Base-by-base conservation (phyloP, 2,329 filamentous ascomycete genomes). In the Cyphellophora europaea region DNA sequence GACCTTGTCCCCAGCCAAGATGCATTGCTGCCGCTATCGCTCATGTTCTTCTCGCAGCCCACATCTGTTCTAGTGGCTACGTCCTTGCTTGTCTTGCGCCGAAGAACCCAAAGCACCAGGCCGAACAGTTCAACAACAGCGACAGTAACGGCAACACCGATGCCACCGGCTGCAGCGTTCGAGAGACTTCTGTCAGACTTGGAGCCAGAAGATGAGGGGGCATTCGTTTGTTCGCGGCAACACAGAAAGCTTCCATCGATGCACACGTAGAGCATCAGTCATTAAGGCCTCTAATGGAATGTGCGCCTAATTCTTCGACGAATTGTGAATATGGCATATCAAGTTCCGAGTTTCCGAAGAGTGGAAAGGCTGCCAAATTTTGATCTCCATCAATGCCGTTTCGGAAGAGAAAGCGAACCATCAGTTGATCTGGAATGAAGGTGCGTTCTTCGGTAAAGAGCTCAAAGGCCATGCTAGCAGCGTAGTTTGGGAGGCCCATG, bases 401-500 rank as follows among this genome's bases (percentile, higher is more conserved):
- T 25, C 32, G 14, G 21, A 35, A 35, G 14, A 27, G 25, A 19
- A 35, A 35, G 12, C 32, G 53, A 43, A 35, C 19, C 3, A 65
- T 65, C 46, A 71, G 66, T 0, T 50, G 51, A 3, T 51, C 46
- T 0, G 53, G 49, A 4, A 50, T 43, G 4, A 52, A 50, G 19
- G 8, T 14, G 5, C 27, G 16, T 6, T 38, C 42, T 38, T 72
- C 65, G 25, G 72, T 77, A 47, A 75, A 70, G 13, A 69, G 70
- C 65, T 94, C 87, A 53, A 93, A 87, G 3, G 68, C 69, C 74
- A 93, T 86, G 45, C 76, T 76, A 2, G 79, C 80, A 4, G 85
- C 86, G 51, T 93, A 94, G 60, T 86, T 78, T n/a, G 79, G 76
- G 11, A 93, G 65, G 36, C 82, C 82, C 38, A 63, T 76, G 63